These are phyloP conservation scores for Gossypium herbaceum DNA, from an alignment of 345 rosid species.

Conservation along the genomic window DNA sequence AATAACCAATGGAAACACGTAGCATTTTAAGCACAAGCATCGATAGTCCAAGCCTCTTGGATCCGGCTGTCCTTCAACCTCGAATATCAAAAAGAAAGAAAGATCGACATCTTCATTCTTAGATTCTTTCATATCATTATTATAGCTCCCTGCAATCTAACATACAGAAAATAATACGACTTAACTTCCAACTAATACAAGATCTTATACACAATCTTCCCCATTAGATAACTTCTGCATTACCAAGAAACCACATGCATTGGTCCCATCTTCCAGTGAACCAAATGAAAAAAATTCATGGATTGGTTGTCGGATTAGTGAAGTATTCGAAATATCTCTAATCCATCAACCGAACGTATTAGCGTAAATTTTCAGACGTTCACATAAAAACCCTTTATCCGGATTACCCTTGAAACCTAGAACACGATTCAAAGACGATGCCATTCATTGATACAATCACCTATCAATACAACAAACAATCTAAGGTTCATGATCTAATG, in stretches of 20 bases:
- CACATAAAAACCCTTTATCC: neutral
- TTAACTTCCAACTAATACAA: neutral
- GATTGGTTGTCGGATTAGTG: neutral
- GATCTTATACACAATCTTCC: no score
- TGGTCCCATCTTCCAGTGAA: neutral
- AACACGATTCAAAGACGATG: neutral
- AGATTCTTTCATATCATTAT: neutral
- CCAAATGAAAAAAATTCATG: neutral
- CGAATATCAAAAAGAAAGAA: neutral
- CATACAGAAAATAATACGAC: neutral
- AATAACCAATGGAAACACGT: neutral
- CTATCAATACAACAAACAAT: neutral
- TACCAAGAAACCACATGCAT: neutral
- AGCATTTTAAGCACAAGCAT: neutral
- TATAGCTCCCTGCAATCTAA: neutral
- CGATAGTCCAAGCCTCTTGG: neutral
- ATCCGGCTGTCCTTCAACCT: neutral
- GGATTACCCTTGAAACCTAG: neutral
- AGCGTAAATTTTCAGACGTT: neutral
- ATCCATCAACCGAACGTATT: neutral
- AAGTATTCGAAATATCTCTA: neutral
- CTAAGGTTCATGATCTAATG: neutral
- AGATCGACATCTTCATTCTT: neutral
- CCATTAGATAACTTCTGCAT: neutral
- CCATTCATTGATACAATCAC: neutral